Percentiles rank a stretch among this genome's conserved stretches.
Conservation (phyloP, 2,329 filamentous ascomycete species). For the Penicillium sp. region DNA sequence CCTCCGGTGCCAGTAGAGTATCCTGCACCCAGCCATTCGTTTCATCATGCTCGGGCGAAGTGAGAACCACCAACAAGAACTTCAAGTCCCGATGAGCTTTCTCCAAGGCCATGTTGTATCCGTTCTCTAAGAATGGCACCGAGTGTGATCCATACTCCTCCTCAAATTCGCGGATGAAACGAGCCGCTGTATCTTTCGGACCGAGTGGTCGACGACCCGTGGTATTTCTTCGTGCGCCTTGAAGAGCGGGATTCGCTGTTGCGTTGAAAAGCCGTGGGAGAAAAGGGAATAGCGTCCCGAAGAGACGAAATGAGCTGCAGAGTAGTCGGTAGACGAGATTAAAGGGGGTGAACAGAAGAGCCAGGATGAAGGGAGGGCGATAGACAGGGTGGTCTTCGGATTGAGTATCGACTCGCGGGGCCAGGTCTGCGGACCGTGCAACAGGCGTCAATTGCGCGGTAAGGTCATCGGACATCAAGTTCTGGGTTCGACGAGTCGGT, state of each 20-base stretch:
- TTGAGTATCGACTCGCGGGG: constrained; percentile 80
- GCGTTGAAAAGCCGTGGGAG: constrained; percentile 61
- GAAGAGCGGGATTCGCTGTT: constrained; percentile 50
- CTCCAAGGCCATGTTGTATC: constrained; percentile 89
- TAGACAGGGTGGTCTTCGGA: constrained; percentile 63
- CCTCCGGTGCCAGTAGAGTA: constrained; percentile 73
- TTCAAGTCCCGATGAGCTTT: constrained; percentile 86
- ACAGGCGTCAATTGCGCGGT: constrained; percentile 30
- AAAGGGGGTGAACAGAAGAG: constrained; percentile 77
- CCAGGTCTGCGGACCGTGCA: constrained; percentile 59
- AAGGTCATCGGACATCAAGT: constrained; percentile 56
- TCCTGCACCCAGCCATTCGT: constrained; percentile 77
- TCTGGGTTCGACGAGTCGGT: constrained; percentile 66
- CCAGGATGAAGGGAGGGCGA: constrained; percentile 71
- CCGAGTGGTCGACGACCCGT: constrained; percentile 72
- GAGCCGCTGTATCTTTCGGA: constrained; percentile 80
- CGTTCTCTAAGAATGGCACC: constrained; percentile 79
- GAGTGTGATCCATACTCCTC: constrained; percentile 74
- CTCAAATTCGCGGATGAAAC: constrained; percentile 90
- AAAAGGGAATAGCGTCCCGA: constrained; percentile 77
- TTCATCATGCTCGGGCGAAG: constrained; percentile 94
- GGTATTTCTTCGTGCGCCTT: constrained; percentile 53
- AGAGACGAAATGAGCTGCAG: constrained; percentile 63
- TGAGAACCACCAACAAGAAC: constrained; percentile 81
- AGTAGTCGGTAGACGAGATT: constrained; percentile 72